A percentile compares a stretch with the other conserved stretches of the same genome.
Conservation (phyloP, 2,329 filamentous ascomycete species). For the Pyrenophora seminiperda region DNA sequence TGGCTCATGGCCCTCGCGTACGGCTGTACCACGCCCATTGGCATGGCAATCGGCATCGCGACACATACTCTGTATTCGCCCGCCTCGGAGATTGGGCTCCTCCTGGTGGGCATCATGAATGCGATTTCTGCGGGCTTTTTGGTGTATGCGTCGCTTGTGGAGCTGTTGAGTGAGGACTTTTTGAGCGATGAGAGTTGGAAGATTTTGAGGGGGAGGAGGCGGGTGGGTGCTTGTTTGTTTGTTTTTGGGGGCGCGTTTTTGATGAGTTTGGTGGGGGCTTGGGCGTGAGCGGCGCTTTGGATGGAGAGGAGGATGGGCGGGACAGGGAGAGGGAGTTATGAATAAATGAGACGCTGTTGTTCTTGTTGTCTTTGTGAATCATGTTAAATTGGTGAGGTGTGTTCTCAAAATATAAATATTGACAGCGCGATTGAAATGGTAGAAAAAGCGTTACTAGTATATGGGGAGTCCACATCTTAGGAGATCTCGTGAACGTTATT, state of each 20-base stretch:
- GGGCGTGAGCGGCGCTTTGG: conserved; percentile 57
- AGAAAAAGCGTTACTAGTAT: too few relatives aligned
- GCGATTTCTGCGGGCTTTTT: conserved; percentile 80
- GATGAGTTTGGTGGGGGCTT: conserved; percentile 75
- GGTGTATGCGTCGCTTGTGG: conserved; percentile 81
- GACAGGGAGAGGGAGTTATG: neutral
- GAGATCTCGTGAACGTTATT: too few relatives aligned
- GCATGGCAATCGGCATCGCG: conserved; percentile 79
- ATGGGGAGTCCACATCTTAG: too few relatives aligned
- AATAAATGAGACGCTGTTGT: too few relatives aligned
- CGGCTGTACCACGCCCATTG: conserved; percentile 73
- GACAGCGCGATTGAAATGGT: too few relatives aligned
- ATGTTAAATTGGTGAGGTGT: too few relatives aligned
- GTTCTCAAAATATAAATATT: too few relatives aligned
- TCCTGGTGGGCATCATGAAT: conserved; percentile 88
- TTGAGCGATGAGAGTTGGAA: conserved; percentile 75
- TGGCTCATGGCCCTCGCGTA: conserved; percentile 81
- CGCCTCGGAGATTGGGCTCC: conserved; percentile 71
- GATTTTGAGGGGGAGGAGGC: conserved; percentile 64
- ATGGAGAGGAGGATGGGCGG: neutral
- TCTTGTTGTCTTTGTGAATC: too few relatives aligned
- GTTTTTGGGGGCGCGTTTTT: conserved; percentile 68
- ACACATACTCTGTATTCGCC: conserved; percentile 83
- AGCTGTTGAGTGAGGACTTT: conserved; percentile 85
- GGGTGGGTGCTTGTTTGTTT: conserved; percentile 66